phyloP scores from a whole-genome alignment of 257 asterid genomes.

The Misopates orontium region DNA sequence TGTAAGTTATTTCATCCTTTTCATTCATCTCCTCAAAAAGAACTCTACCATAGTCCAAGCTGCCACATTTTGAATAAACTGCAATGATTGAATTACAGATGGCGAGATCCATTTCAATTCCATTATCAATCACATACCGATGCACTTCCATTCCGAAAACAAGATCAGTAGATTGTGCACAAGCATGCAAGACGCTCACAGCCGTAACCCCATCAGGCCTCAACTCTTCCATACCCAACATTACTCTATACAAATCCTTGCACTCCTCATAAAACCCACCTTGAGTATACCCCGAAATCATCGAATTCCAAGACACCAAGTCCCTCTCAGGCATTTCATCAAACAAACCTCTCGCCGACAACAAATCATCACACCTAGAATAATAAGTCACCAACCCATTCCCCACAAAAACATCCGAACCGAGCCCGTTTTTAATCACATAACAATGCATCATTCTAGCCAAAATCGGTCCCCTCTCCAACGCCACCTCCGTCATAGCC shows the following conservation, averaged over 20 bases:
- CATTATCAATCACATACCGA: slow-evolving; percentile 48
- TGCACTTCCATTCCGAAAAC: slow-evolving; percentile 74
- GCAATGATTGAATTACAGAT: slow-evolving; percentile 67
- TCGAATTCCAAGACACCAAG: slow-evolving; percentile 82
- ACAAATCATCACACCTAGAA: slow-evolving; percentile 64
- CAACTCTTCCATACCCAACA: slow-evolving; percentile 46
- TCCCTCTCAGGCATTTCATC: slow-evolving; percentile 67
- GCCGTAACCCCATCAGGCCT: slow-evolving; percentile 67
- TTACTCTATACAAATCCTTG: slow-evolving; percentile 55
- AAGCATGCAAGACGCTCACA: slow-evolving; percentile 70
- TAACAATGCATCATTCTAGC: slow-evolving; percentile 58
- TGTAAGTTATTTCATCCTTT: slow-evolving; percentile 71
- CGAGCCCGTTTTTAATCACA: slow-evolving; percentile 59
- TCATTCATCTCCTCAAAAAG: slow-evolving; percentile 76
- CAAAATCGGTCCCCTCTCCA: slow-evolving; percentile 26
- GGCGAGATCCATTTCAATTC: slow-evolving; percentile 59
- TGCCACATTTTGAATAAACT: slow-evolving; percentile 77
- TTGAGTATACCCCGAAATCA: slow-evolving; percentile 83
- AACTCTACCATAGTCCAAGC: slow-evolving; percentile 74
- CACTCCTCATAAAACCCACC: slow-evolving; percentile 69
- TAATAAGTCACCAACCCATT: slow-evolving; percentile 80
- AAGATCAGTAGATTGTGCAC: slow-evolving; percentile 80
- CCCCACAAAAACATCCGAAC: slow-evolving; percentile 56
- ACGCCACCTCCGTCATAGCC: slow-evolving; percentile 60
- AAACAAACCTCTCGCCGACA: slow-evolving; percentile 56